phyloP scores from a whole-genome alignment of 768 basidiomycete genomes.

The Auriscalpium orientale region DNA sequence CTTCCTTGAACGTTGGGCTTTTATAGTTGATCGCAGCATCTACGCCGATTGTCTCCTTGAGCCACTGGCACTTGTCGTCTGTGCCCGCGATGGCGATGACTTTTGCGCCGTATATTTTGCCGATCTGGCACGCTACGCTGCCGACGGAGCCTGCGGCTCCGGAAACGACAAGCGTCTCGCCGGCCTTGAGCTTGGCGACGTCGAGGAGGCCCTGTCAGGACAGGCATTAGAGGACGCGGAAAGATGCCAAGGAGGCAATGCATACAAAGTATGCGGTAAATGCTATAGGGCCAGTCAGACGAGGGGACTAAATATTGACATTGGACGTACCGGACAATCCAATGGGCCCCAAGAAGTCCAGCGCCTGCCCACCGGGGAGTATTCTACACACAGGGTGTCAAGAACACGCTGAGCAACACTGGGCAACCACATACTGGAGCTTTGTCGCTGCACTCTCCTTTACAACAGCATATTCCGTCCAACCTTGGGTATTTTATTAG shows the following conservation, averaged over 20 bases:
- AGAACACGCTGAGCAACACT: neutral
- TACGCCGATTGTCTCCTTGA: slow-evolving; percentile 77
- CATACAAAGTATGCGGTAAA: slow-evolving; percentile 86
- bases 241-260: neutral
- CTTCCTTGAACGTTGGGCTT: slow-evolving; percentile 54
- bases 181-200: slow-evolving; percentile 70
- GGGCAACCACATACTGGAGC: slow-evolving; percentile 41
- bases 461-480: slow-evolving; percentile 68
- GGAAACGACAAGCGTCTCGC: slow-evolving; percentile 80
- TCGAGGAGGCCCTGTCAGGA: slow-evolving; percentile 68
- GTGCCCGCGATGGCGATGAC: slow-evolving; percentile 88
- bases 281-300: slow-evolving; percentile 33
- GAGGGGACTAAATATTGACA: neutral
- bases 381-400: slow-evolving; percentile 29
- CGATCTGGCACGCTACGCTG: slow-evolving; percentile 76
- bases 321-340: slow-evolving; percentile 54
- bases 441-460: slow-evolving; percentile 43
- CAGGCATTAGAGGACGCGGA: neutral
- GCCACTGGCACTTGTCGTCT: slow-evolving; percentile 76
- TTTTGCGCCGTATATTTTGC: slow-evolving; percentile 67
- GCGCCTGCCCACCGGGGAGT: slow-evolving; percentile 47
- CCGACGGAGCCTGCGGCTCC: slow-evolving; percentile 92
- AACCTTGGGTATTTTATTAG: slow-evolving; percentile 36
- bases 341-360: slow-evolving; percentile 82
- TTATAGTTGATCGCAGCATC: slow-evolving; percentile 88